phyloP scores from a whole-genome alignment of 1,139 yeast genomes.

The Suhomyces yuchorum region DNA sequence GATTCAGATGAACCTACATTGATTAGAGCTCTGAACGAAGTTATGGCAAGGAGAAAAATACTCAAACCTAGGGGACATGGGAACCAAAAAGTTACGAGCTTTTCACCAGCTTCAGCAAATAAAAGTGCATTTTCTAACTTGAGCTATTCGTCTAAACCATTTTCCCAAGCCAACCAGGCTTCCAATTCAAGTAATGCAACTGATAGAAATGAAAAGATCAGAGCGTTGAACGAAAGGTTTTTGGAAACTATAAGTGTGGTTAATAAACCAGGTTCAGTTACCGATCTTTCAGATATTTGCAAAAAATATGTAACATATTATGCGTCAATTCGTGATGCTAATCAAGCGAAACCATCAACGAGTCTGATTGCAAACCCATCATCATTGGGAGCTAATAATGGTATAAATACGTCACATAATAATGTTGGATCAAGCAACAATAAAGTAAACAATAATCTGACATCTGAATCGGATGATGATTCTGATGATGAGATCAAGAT shows the following conservation, averaged over 20 bases:
- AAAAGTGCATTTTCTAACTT: constrained; percentile 1
- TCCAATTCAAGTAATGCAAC: background rate
- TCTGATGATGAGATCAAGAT: constrained; percentile 47
- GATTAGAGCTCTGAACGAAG: constrained; percentile 58
- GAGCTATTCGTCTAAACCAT: background rate
- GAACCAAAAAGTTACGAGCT: constrained; percentile 4
- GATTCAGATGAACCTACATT: constrained; percentile 38
- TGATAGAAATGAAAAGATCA: constrained; percentile 45
- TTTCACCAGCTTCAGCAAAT: background rate
- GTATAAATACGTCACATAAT: background rate
- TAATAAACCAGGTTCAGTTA: constrained; percentile 49
- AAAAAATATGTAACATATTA: constrained; percentile 63
- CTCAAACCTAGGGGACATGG: constrained; percentile 53
- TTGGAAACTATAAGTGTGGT: constrained; percentile 50
- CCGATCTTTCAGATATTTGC: constrained; percentile 59
- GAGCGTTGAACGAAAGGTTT: constrained; percentile 72
- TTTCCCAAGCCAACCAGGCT: background rate
- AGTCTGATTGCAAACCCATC: background rate
- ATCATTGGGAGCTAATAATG: background rate
- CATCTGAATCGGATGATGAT: constrained; percentile 32
- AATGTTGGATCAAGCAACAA: background rate
- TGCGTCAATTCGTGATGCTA: constrained; percentile 20
- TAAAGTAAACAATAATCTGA: constrained; percentile 5
- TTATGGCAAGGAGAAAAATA: constrained; percentile 68
- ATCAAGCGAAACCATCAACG: background rate